Evolutionary conservation across 2,329 filamentous ascomycete species (phyloP).

Genomic region (Fusarium concolor): DNA sequence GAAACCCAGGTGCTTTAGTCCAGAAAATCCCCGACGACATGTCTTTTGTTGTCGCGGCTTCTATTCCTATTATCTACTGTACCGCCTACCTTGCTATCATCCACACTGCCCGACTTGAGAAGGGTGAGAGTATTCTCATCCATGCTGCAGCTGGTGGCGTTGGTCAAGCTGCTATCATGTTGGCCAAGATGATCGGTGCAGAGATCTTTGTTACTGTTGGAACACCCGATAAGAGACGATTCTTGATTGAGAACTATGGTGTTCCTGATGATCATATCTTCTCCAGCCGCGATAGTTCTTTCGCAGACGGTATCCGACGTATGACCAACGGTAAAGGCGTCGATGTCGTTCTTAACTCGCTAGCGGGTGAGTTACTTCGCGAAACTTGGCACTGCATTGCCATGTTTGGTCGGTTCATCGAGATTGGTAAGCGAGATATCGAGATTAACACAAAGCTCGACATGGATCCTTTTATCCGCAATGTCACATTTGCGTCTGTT

Average conservation of each 20-base stretch:
- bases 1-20: background rate
- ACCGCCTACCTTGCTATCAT: background rate
- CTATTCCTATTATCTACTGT: background rate
- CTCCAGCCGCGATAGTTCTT: background rate
- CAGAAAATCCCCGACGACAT: background rate
- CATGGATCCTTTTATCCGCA: conserved; percentile 51
- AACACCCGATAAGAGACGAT: background rate
- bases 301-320: background rate
- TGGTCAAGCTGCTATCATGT: background rate
- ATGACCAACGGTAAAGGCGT: conserved; percentile 46
- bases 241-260: conserved; percentile 42
- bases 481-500: conserved; percentile 21
- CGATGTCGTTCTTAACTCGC: conserved; percentile 30
- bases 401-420: conserved; percentile 49
- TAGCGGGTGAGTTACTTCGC: conserved; percentile 44
- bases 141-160: background rate
- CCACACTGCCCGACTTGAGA: background rate
- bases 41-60: background rate
- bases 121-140: background rate
- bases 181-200: background rate
- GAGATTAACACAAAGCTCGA: conserved; percentile 16
- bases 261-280: conserved; percentile 50
- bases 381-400: conserved; percentile 51
- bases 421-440: conserved; percentile 51
- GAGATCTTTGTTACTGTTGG: conserved; percentile 37